Conservation (phyloP, 2,329 filamentous ascomycete genomes). For the Fusarium ramigenum region DNA sequence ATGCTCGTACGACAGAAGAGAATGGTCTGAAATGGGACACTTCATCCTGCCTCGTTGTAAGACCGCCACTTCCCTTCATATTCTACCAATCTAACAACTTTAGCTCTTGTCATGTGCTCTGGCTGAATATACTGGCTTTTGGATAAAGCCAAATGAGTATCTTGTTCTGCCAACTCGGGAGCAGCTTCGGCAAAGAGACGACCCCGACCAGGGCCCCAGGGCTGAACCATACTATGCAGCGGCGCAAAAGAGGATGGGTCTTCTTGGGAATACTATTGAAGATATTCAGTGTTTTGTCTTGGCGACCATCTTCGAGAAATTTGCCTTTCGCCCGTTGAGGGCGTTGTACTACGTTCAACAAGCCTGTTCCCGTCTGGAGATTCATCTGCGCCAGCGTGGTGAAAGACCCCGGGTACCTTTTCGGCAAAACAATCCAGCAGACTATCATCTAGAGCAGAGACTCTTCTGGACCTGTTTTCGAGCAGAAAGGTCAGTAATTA, state of each 20-base stretch:
- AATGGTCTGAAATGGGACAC: conserved; percentile 34
- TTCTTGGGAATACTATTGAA: conserved; percentile 29
- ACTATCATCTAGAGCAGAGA: conserved; percentile 30
- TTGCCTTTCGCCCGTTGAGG: conserved; percentile 30
- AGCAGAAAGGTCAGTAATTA: conserved; percentile 30
- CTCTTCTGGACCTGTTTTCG: conserved; percentile 39
- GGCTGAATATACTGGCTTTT: background rate
- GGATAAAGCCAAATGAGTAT: conserved; percentile 1
- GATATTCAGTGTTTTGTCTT: conserved; percentile 42
- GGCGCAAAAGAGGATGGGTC: conserved; percentile 35
- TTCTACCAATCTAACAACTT: background rate
- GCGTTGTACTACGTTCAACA: conserved; percentile 38
- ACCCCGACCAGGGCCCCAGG: background rate
- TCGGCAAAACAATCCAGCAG: background rate
- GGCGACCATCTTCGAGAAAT: conserved; percentile 37
- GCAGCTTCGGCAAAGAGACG: background rate
- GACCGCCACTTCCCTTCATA: background rate
- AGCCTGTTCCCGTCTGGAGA: conserved; percentile 18
- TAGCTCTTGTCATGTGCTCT: conserved; percentile 15
- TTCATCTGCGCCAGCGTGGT: conserved; percentile 1
- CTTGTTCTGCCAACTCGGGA: background rate
- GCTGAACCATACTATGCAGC: conserved; percentile 38
- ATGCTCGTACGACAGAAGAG: conserved; percentile 27
- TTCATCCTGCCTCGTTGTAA: conserved; percentile 35
- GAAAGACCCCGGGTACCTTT: background rate